Base-by-base conservation (phyloP, 1,139 yeast species). In the Taiozyma sp. region DNA sequence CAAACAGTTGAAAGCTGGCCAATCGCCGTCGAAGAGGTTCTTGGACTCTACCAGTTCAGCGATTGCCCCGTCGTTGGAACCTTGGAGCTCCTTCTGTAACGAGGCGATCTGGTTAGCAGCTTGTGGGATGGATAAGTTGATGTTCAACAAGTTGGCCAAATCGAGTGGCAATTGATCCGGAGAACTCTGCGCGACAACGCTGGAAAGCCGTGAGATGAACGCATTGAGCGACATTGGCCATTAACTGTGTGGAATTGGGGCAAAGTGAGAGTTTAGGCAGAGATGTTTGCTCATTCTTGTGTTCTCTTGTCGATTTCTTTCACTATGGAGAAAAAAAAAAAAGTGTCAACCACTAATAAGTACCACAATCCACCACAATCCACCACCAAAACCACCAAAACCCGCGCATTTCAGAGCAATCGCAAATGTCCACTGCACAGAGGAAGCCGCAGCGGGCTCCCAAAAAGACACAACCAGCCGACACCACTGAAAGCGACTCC, bases 1-100 rank as follows among this genome's bases (percentile, higher is more conserved):
- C 28, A 84, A 66, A 41, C 73, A 76, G 45, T 74, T 78, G 59
- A 87, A 81, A 0, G 85, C 81, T 0, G 74, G 67, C 81, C 81
- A 79, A 61, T 68, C 74, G 8, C 74, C 73, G 22, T 72, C 67
- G 38, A 68, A 70, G 3, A 76, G 61, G 22, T 74, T 69, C 24
- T 58, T 58, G 2, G 62, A 51, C 8, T 74, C 80, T 6, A 80
- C 73, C 7, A 57, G 49, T 5, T 50, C 43, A 10, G 53, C 56
- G 10, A 71, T 52, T 24, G 65, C 60, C 8, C 51, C 47, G 48
- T 62, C 55, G 32, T 55, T 22, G 5, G 36, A 10, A 5, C 45
- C 27, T 19, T 42, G 43, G 4, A 55, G 46, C 3, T 47, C 52
- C 3, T 23, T 23, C 30, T 59, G 64, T 2, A 57, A 32, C 1